phyloP scores from a whole-genome alignment of 257 asterid species.

The Fraxinus cuspidata region DNA sequence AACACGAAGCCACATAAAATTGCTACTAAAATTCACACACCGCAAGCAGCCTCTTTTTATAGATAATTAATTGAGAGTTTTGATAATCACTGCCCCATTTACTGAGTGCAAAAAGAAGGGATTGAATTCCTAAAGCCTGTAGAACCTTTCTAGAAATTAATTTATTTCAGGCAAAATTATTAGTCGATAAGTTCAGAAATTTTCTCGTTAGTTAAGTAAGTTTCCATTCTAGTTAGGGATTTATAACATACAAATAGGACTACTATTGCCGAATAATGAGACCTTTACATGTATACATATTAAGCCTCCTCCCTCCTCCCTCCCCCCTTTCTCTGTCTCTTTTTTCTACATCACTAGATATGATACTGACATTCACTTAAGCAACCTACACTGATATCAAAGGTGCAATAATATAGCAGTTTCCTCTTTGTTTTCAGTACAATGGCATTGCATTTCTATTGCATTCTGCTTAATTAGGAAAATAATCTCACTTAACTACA shows the following conservation, averaged over 20 bases:
- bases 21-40: background rate
- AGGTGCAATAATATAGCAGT: background rate
- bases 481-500: background rate
- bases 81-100: background rate
- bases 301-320: background rate
- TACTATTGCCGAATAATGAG: background rate
- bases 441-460: background rate
- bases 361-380: constrained; percentile 3
- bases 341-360: background rate
- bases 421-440: background rate
- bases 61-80: background rate
- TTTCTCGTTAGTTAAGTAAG: background rate
- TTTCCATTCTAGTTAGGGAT: background rate
- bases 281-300: background rate
- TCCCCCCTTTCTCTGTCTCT: background rate
- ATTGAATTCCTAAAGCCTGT: background rate
- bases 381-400: constrained; percentile 11
- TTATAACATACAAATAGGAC: background rate
- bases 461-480: background rate
- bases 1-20: background rate
- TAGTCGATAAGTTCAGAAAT: background rate
- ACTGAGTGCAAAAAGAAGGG: background rate
- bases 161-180: background rate
- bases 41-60: background rate
- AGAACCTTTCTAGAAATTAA: too few species aligned